A percentile compares a stretch with the other conserved stretches of the same genome.
These are phyloP conservation scores for Protoeuglena noctilucae DNA, from an alignment of 139 green algal genomes.

Conservation along the genomic window DNA sequence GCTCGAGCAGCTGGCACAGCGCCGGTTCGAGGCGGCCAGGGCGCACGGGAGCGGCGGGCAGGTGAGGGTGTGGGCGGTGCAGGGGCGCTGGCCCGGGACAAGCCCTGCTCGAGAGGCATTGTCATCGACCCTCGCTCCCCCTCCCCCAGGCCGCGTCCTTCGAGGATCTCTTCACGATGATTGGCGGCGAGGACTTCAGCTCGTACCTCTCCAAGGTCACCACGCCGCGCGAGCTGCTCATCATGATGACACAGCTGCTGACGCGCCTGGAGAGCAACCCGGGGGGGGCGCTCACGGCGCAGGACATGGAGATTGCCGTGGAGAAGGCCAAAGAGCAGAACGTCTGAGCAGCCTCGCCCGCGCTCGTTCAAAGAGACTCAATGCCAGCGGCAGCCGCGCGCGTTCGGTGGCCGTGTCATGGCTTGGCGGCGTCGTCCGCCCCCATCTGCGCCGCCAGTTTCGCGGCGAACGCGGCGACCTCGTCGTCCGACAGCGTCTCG, in stretches of 20 bases:
- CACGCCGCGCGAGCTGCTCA: slow-evolving; percentile 75
- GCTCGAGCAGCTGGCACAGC: slow-evolving; percentile 74
- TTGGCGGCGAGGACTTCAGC: slow-evolving; percentile 64
- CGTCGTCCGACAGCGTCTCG: too few relatives aligned
- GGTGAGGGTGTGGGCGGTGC: background rate
- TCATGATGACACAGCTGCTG: slow-evolving; percentile 86
- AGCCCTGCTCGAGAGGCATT: too few relatives aligned
- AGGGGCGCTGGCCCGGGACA: too few relatives aligned
- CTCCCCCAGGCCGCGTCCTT: background rate
- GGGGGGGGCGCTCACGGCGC: slow-evolving; percentile 52
- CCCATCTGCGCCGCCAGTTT: too few relatives aligned
- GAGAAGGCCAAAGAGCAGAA: slow-evolving; percentile 55
- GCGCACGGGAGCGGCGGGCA: slow-evolving; percentile 4
- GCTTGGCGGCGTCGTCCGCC: too few relatives aligned
- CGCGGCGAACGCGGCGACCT: too few relatives aligned
- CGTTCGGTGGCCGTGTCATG: too few relatives aligned
- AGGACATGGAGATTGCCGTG: slow-evolving; percentile 80
- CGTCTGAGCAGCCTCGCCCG: too few relatives aligned
- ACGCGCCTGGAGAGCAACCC: slow-evolving; percentile 66
- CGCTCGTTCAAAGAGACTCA: too few relatives aligned
- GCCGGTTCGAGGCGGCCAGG: slow-evolving; percentile 59
- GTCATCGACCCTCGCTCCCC: background rate
- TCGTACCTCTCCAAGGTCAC: slow-evolving; percentile 62
- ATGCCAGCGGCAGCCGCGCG: too few relatives aligned
- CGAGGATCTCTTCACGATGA: background rate